These are phyloP conservation scores for Epichloe hybrida DNA, from an alignment of 2,329 filamentous ascomycete genomes.

Conservation along the genomic window DNA sequence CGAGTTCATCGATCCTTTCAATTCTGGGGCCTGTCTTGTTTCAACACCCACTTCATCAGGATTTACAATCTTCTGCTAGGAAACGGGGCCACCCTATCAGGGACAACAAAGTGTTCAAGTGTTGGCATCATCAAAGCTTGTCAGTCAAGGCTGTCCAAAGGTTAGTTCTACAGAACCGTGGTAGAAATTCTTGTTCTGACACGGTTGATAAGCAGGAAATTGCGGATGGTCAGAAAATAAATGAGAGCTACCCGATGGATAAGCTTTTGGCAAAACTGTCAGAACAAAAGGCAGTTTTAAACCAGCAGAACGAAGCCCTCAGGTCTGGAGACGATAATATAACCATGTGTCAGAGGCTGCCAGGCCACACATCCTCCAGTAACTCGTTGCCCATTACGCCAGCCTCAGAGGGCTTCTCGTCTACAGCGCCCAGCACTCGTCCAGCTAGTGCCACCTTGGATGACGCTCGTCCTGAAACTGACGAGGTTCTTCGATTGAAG, in stretches of 20 bases:
- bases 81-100: constrained; percentile 7
- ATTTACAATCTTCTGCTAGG: constrained; percentile 7
- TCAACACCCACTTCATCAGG: neutral
- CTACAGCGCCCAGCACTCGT: constrained; percentile 34
- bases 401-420: constrained; percentile 39
- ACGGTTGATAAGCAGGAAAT: constrained; percentile 27
- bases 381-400: constrained; percentile 51
- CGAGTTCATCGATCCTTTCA: neutral
- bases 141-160: constrained; percentile 41
- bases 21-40: neutral
- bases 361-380: constrained; percentile 37
- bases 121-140: constrained; percentile 39
- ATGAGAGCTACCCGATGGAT: constrained; percentile 47
- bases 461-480: constrained; percentile 26
- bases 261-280: constrained; percentile 59
- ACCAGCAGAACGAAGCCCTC: constrained; percentile 43
- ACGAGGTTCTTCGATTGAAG: constrained; percentile 56
- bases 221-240: constrained; percentile 10
- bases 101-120: constrained; percentile 32
- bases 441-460: constrained; percentile 38
- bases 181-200: neutral
- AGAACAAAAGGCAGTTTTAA: constrained; percentile 52
- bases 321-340: constrained; percentile 27
- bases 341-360: constrained; percentile 16
- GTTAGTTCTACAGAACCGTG: constrained; percentile 18